Percentiles rank a stretch among this genome's conserved stretches.
These are phyloP conservation scores for Wickerhamiella parazyma DNA, from an alignment of 805 yeast genomes.

Conservation along the genomic window DNA sequence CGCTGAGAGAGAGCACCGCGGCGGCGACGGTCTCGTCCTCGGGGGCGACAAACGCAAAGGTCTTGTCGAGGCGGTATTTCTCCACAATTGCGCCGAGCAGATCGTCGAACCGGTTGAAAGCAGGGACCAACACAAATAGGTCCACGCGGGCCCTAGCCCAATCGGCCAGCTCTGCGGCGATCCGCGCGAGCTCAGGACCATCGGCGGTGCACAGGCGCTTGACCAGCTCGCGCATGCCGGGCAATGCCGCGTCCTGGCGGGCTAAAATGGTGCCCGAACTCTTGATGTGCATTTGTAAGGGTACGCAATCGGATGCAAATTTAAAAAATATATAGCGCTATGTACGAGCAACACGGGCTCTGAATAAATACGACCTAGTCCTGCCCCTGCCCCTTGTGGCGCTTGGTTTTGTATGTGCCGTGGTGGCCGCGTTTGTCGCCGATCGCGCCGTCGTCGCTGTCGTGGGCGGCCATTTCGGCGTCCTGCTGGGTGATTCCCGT, in stretches of 20 bases:
- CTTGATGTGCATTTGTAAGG: slow-evolving; percentile 7
- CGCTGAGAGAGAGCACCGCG: slow-evolving; percentile 47
- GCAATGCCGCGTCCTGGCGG: slow-evolving; percentile 6
- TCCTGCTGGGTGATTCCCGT: slow-evolving; percentile 3
- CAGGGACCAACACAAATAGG: slow-evolving; percentile 61
- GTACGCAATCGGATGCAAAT: too few species aligned
- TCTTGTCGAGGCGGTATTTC: slow-evolving; percentile 39
- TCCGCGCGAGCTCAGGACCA: slow-evolving; percentile 21
- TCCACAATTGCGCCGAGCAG: slow-evolving; percentile 28
- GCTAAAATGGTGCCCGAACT: slow-evolving; percentile 6
- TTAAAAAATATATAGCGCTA: too few species aligned
- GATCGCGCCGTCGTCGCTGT: slow-evolving; percentile 1
- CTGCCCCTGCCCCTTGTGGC: neutral
- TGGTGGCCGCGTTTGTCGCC: slow-evolving; percentile 10
- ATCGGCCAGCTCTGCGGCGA: slow-evolving; percentile 19
- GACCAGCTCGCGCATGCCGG: slow-evolving; percentile 1
- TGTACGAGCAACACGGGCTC: too few species aligned
- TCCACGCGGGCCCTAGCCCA: slow-evolving; percentile 61
- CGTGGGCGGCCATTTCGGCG: neutral
- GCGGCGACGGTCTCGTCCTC: slow-evolving; percentile 37
- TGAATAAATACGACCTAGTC: neutral
- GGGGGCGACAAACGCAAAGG: slow-evolving; percentile 35
- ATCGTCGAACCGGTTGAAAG: slow-evolving; percentile 61
- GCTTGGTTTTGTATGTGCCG: slow-evolving; percentile 6
- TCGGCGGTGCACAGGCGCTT: neutral